phyloP scores from a whole-genome alignment of 1,139 yeast species.

The Yamadazyma atmosphaerica region DNA sequence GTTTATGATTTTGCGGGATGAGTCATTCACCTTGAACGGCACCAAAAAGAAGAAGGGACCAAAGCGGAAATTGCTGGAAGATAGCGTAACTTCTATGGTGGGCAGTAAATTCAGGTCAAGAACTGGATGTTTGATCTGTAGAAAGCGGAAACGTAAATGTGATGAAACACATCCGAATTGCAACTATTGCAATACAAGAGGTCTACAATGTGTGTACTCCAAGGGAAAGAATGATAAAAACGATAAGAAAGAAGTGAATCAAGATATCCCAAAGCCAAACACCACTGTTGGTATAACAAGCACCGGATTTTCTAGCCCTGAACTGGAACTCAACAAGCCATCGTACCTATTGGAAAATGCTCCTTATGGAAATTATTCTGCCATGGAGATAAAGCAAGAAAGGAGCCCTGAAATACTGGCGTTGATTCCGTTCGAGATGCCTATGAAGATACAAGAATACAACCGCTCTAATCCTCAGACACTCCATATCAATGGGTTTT shows the following conservation, averaged over 20 bases:
- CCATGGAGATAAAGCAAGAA: too few species aligned
- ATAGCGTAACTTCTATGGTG: conserved; percentile 9
- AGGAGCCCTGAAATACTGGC: too few species aligned
- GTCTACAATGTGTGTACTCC: conserved; percentile 19
- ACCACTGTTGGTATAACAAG: too few species aligned
- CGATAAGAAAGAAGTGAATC: neutral
- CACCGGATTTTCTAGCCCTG: too few species aligned
- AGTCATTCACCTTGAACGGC: conserved; percentile 8
- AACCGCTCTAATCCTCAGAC: too few species aligned
- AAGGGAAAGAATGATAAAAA: neutral
- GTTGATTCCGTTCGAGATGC: too few species aligned
- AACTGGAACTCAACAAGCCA: too few species aligned
- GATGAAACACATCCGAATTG: conserved; percentile 29
- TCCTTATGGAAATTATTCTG: too few species aligned
- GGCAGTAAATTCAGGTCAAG: conserved; percentile 18
- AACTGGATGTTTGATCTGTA: conserved; percentile 21
- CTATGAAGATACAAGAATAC: neutral
- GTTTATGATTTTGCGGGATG: conserved; percentile 15
- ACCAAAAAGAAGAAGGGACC: conserved; percentile 7
- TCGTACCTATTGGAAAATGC: too few species aligned
- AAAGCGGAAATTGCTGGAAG: conserved; percentile 8
- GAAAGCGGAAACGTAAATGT: conserved; percentile 25
- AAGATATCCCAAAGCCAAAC: neutral
- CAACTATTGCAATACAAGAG: conserved; percentile 22
- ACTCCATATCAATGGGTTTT: too few species aligned